Conservation (phyloP, 257 asterid genomes). For the Gentiana straminea region DNA sequence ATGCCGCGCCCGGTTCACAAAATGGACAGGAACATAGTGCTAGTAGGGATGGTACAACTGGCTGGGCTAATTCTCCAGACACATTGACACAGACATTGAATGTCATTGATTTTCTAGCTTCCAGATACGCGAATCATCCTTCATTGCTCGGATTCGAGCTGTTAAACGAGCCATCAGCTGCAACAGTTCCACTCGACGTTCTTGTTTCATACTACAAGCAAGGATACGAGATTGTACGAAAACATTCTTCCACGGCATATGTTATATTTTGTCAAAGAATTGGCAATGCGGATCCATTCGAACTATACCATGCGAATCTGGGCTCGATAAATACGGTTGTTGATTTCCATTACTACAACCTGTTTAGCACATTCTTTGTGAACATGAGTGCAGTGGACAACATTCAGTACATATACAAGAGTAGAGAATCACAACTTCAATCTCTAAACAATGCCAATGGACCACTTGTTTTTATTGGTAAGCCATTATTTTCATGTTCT, state of each 20-base stretch:
- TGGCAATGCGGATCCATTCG: slow-evolving; percentile 59
- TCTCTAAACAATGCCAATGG: slow-evolving; percentile 61
- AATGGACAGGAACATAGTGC: slow-evolving; percentile 88
- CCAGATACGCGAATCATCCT: slow-evolving; percentile 71
- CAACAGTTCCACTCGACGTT: slow-evolving; percentile 48
- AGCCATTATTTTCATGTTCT: neutral
- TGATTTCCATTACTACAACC: slow-evolving; percentile 73
- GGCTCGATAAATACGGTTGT: slow-evolving; percentile 49
- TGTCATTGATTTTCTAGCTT: slow-evolving; percentile 62
- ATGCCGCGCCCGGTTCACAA: slow-evolving; percentile 88
- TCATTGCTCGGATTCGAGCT: slow-evolving; percentile 77
- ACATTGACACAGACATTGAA: slow-evolving; percentile 38
- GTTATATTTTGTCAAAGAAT: slow-evolving; percentile 75
- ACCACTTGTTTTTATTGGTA: slow-evolving; percentile 65
- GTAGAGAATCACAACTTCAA: slow-evolving; percentile 47
- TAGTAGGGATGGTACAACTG: slow-evolving; percentile 67
- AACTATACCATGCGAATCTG: slow-evolving; percentile 59
- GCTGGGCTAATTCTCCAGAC: slow-evolving; percentile 55
- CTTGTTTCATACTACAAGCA: slow-evolving; percentile 49
- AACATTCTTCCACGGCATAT: slow-evolving; percentile 57
- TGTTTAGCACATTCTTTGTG: slow-evolving; percentile 41
- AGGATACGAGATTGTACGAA: slow-evolving; percentile 55
- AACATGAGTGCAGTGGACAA: slow-evolving; percentile 49
- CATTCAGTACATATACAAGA: slow-evolving; percentile 41
- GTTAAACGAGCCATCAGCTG: slow-evolving; percentile 65